phyloP scores from a whole-genome alignment of 1,284 basidiomycete genomes.

The Ustilago esculenta region DNA sequence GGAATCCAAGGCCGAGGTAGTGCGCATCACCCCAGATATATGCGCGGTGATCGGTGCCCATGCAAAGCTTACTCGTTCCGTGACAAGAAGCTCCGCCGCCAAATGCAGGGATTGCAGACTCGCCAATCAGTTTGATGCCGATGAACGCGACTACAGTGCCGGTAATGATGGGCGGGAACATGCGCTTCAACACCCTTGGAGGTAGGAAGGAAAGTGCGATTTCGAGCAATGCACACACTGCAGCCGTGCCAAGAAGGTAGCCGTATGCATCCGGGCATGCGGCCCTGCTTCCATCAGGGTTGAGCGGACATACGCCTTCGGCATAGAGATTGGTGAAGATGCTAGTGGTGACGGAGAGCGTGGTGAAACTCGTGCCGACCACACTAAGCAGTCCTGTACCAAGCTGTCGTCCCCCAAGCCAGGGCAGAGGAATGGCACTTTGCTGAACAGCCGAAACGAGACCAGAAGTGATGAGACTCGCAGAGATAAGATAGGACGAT shows the following conservation, averaged over 20 bases:
- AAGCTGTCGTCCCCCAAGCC: conserved; percentile 72
- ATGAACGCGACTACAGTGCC: conserved; percentile 69
- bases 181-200: conserved; percentile 71
- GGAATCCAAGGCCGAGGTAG: conserved; percentile 85
- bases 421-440: conserved; percentile 74
- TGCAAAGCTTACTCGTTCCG: conserved; percentile 72
- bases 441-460: conserved; percentile 80
- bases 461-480: conserved; percentile 76
- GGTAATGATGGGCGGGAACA: conserved; percentile 85
- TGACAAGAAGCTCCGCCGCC: conserved; percentile 77
- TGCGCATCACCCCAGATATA: conserved; percentile 77
- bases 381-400: conserved; percentile 83
- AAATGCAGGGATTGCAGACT: conserved; percentile 80
- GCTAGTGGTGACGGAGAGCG: conserved; percentile 76
- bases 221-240: conserved; percentile 82
- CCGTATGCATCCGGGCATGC: conserved; percentile 71
- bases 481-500: conserved; percentile 82
- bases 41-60: conserved; percentile 71
- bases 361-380: conserved; percentile 86
- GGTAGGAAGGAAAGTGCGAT: conserved; percentile 81
- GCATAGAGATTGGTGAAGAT: conserved; percentile 79
- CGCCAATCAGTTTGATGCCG: conserved; percentile 78
- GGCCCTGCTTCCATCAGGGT: conserved; percentile 74
- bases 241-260: conserved; percentile 75
- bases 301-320: conserved; percentile 78